Base-by-base conservation (phyloP, 345 rosid species). In the Capsella bursapastoris region DNA sequence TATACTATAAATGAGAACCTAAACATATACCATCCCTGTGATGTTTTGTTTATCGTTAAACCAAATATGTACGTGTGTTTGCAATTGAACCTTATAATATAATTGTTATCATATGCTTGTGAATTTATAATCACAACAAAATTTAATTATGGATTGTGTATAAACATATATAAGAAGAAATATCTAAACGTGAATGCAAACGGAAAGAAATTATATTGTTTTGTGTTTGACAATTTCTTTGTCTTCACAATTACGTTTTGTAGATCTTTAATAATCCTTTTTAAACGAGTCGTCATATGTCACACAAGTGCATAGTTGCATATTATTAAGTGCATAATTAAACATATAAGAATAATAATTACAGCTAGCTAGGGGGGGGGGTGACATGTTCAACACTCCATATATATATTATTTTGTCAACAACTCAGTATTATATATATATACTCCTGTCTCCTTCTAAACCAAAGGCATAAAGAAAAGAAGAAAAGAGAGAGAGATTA, bases 301-400 rank as follows among this genome's bases (percentile, higher is more conserved):
- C 48, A 60, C 34, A 7, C 49, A 40, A 60, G 31, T 60, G 65
- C 45, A 15, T 35, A 35, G 64, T 16, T 57, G 63, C 43, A 57
- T 41, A 43, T 48, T 62, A 7, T 40, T 28, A 41, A 43, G 37
- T 16, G 5, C 44, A 27, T 43, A 63, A 45, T 64, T 64, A 22
- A 50, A 1, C 28, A 50, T 50, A 50, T 8, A 63, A 63, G 31
- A 63, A 44, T 63, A 44, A 29, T 44, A 27, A 44, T 8, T 38
- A 58, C 10, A 48, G 56, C 56, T 18, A 63, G 18, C 18, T 18
- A 18, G 18, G 18, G 18, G 18, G 18, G 15, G 52, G 37, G 34
- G 29, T 50, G 32, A 52, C 76, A 61, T 71, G 61, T 51, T 51
- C 7, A 72, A 72, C 61, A 50, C 61, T 71, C 51, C 61, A 62